A percentile compares a stretch with the other conserved stretches of the same genome.
Conservation (phyloP, 78 protist species). For the Planoprotostelium fungivorum region DNA sequence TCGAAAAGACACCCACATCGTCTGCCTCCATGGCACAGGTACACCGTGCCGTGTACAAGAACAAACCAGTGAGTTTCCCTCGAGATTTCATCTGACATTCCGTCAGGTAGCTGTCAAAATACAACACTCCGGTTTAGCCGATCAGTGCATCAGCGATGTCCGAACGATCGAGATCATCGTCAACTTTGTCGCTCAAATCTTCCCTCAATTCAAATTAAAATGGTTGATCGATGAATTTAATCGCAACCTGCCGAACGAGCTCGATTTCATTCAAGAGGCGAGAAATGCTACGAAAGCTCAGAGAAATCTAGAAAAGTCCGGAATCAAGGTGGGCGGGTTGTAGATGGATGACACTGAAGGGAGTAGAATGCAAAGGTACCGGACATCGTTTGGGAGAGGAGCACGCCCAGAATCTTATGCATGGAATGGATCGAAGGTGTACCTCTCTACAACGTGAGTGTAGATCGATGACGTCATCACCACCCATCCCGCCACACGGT, state of each 20-base stretch:
- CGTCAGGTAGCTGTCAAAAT: slow-evolving; percentile 48
- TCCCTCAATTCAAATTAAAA: not conserved
- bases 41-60: slow-evolving; percentile 5
- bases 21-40: slow-evolving; percentile 66
- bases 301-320: not conserved
- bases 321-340: not conserved
- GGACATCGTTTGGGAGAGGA: not conserved
- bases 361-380: not conserved
- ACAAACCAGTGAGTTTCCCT: too few relatives aligned
- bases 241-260: slow-evolving; percentile 6
- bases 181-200: not conserved
- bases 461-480: not conserved
- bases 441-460: not conserved
- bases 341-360: not conserved
- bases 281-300: slow-evolving; percentile 3
- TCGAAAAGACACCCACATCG: slow-evolving; percentile 26
- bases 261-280: slow-evolving; percentile 25
- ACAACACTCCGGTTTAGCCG: slow-evolving; percentile 11
- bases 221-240: slow-evolving; percentile 7
- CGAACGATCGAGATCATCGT: not conserved
- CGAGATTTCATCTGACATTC: too few relatives aligned
- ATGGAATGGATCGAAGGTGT: not conserved
- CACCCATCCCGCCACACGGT: not conserved
- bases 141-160: slow-evolving; percentile 8
- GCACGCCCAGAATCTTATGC: not conserved